phyloP scores from a whole-genome alignment of 2,329 filamentous ascomycete genomes.

The Magnaporthiopsis incrustans region DNA sequence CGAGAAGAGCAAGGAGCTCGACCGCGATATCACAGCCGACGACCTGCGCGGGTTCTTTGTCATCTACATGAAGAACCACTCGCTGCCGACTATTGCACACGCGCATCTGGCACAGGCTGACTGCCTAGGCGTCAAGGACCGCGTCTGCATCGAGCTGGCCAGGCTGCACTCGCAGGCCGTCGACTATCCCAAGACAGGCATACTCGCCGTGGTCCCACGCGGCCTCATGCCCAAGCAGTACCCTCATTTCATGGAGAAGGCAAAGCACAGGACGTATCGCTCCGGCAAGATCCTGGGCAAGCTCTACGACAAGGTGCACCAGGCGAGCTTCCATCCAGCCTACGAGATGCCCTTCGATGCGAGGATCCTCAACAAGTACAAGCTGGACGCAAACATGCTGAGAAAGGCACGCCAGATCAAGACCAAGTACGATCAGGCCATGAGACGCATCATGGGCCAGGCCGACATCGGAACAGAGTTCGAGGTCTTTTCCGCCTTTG shows the following conservation, averaged over 20 bases:
- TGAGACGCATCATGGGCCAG: constrained; percentile 77
- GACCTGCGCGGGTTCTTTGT: constrained; percentile 85
- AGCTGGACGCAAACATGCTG: constrained; percentile 46
- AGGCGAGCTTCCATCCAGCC: constrained; percentile 62
- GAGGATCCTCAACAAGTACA: constrained; percentile 59
- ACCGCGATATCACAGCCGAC: constrained; percentile 57
- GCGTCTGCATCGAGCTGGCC: constrained; percentile 66
- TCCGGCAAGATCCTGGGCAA: constrained; percentile 69
- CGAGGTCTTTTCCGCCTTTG: constrained; percentile 83
- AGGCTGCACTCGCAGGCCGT: constrained; percentile 83
- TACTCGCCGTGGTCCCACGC: constrained; percentile 59
- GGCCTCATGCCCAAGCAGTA: constrained; percentile 54
- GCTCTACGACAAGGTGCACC: constrained; percentile 69
- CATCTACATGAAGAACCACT: constrained; percentile 85
- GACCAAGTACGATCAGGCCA: constrained; percentile 63
- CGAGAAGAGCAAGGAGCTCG: constrained; percentile 44
- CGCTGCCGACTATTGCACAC: constrained; percentile 69
- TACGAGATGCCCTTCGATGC: constrained; percentile 67
- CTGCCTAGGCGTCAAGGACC: constrained; percentile 55
- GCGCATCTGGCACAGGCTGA: constrained; percentile 78
- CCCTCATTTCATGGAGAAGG: constrained; percentile 86
- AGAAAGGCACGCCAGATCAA: constrained; percentile 61
- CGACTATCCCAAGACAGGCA: constrained; percentile 87
- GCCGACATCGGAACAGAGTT: constrained; percentile 81
- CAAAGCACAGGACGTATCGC: constrained; percentile 45